A percentile compares a stretch with the other conserved stretches of the same genome.
Evolutionary conservation across 1,284 basidiomycete species (phyloP).

Genomic region (Vanrija pseudolonga): DNA sequence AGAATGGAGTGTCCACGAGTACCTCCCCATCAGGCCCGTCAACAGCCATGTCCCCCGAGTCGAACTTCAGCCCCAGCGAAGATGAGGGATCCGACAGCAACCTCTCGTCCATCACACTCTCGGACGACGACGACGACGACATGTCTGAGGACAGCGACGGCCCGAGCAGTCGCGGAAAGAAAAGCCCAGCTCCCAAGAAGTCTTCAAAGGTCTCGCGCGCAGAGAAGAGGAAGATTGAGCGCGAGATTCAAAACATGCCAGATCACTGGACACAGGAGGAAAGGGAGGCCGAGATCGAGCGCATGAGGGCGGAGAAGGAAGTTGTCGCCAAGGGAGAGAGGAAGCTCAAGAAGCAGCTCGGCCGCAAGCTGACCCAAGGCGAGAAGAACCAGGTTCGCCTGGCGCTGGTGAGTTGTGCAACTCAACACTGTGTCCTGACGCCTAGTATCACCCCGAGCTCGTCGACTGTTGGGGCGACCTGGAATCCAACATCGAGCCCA

Average conservation of each 20-base stretch:
- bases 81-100: no score
- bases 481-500: conserved; percentile 60
- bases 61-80: no score
- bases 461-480: conserved; percentile 84
- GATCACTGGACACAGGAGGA: conserved; percentile 10
- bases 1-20: no score
- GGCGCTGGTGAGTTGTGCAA: conserved; percentile 48
- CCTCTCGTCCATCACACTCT: neutral
- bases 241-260: conserved; percentile 12
- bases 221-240: conserved; percentile 13
- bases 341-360: conserved; percentile 57
- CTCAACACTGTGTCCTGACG: neutral
- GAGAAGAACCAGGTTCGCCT: conserved; percentile 70
- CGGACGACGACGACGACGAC: conserved; percentile 6
- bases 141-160: conserved; percentile 13
- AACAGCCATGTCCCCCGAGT: no score
- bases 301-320: conserved; percentile 11
- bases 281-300: conserved; percentile 6
- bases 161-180: neutral
- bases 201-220: conserved; percentile 5
- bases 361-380: conserved; percentile 71
- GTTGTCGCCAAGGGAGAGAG: conserved; percentile 53
- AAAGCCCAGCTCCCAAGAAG: conserved; percentile 1
- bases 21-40: neutral
- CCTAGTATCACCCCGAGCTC: conserved; percentile 62